A percentile compares a stretch with the other conserved stretches of the same genome.
These are phyloP conservation scores for Leccinum boreale DNA, from an alignment of 768 basidiomycete genomes.

Conservation along the genomic window DNA sequence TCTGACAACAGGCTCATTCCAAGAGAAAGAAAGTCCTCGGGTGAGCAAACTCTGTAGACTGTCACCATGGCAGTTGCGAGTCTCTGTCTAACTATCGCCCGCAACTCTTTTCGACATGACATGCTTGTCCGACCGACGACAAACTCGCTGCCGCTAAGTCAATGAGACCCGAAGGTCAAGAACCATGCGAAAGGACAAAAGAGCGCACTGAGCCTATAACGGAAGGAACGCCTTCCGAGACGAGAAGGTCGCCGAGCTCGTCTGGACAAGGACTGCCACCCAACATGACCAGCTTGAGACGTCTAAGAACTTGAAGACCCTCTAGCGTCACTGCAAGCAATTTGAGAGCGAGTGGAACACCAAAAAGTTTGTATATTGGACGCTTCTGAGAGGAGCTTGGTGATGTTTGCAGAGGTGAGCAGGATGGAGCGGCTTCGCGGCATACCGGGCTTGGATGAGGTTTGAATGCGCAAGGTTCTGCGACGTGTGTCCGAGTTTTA, in stretches of 20 bases:
- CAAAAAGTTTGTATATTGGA: slow-evolving; percentile 33
- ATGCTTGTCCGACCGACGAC: no score
- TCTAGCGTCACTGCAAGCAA: slow-evolving; percentile 47
- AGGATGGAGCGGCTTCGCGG: slow-evolving; percentile 37
- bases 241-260: slow-evolving; percentile 50
- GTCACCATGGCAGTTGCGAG: no score
- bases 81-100: no score
- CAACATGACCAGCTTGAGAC: slow-evolving; percentile 47
- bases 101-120: no score
- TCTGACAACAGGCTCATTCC: no score
- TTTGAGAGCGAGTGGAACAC: slow-evolving; percentile 39
- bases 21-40: no score
- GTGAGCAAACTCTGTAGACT: no score
- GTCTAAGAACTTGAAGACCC: slow-evolving; percentile 39
- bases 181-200: neutral
- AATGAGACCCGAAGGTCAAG: no score
- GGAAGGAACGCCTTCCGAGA: slow-evolving; percentile 46
- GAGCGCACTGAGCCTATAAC: slow-evolving; percentile 46
- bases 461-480: slow-evolving; percentile 23
- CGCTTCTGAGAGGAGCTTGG: slow-evolving; percentile 35
- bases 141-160: no score
- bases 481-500: neutral
- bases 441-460: slow-evolving; percentile 42
- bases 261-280: slow-evolving; percentile 53
- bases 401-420: slow-evolving; percentile 44